Evolutionary conservation across 495 filamentous ascomycete genomes (phyloP), one percentile per base, ranked within the genome.

Genomic region (Cercophora scortea): DNA sequence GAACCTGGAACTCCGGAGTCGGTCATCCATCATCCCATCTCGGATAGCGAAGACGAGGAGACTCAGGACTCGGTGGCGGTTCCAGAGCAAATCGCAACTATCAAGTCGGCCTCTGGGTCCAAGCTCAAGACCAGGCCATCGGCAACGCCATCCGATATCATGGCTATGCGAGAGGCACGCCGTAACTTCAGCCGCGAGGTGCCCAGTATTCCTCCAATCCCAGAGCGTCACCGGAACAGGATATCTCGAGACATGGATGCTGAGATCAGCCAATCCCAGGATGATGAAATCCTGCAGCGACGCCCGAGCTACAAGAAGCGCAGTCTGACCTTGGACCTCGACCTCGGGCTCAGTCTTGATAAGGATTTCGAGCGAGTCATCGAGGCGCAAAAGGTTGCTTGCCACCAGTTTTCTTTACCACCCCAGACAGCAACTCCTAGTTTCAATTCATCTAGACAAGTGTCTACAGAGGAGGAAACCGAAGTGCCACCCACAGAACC

Each of bases 381-480:
- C 62, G 93, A 97, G 70, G 83, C 86, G 59, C 90, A 96, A 90
- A 98, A 98, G 90, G 93, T 97, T 79, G 79, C 72, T 72, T 79
- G 76, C 70, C 65, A 77, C 50, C 58, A 72, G 66, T 68, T 76
- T 75, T 67, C 74, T 59, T 36, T 25, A 52, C 41, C 49, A 9
- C 42, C 47, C 77, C 69, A 71, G 65, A 35, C 6, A 11, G 4
- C 38, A 42, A 10, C 34, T 3, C 10, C 6, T 4, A 40, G 9
- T 41, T 36, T 32, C 65, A 36, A 33, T 17, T 32, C 16, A 8
- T 2, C 19, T 16, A 40, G 52, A 54, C 50, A 56, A 59, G 50
- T 49, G 51, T 61, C 59, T 51, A 45, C 36, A 36, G 25, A 41
- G 33, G 50, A 49, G 12, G 56, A 16, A 15, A 51, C 32, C 38